phyloP scores from a whole-genome alignment of 2,329 filamentous ascomycete genomes.

The Annulohypoxylon truncatum region DNA sequence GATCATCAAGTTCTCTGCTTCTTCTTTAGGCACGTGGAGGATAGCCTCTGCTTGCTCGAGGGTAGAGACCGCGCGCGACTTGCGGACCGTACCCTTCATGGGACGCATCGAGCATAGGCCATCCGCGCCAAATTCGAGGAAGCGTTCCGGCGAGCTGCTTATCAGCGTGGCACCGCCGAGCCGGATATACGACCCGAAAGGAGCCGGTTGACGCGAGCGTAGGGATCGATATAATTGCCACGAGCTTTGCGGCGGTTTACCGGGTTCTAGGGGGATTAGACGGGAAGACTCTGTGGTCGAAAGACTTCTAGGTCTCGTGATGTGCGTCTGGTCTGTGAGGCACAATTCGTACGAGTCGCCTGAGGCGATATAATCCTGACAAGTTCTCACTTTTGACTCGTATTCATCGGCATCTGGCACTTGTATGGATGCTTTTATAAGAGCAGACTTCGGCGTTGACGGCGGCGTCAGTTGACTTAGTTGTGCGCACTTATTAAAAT shows the following conservation, averaged over 20 bases:
- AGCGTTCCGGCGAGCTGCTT: conserved; percentile 89
- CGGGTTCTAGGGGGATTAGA: conserved; percentile 52
- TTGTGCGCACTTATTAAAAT: conserved; percentile 35
- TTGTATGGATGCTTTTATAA: conserved; percentile 47
- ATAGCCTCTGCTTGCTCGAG: conserved; percentile 77
- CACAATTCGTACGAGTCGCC: conserved; percentile 90
- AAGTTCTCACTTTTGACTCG: conserved; percentile 72
- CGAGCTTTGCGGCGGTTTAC: conserved; percentile 51
- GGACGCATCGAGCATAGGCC: conserved; percentile 83
- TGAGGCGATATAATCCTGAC: conserved; percentile 77
- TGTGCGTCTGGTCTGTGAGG: conserved; percentile 78
- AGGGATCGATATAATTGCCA: conserved; percentile 81
- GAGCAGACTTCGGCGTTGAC: conserved; percentile 42
- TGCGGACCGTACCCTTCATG: conserved; percentile 97
- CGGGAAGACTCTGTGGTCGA: conserved; percentile 64
- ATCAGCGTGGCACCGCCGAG: conserved; percentile 78
- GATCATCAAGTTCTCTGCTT: conserved; percentile 98
- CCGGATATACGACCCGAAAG: conserved; percentile 85
- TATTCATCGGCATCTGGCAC: conserved; percentile 65
- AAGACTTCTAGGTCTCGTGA: conserved; percentile 58
- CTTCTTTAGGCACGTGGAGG: conserved; percentile 85
- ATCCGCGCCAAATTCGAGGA: conserved; percentile 68
- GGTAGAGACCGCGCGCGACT: conserved; percentile 72
- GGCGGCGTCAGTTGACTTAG: conserved; percentile 47
- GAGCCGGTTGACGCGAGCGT: conserved; percentile 78